Percentiles rank a stretch among this genome's conserved stretches.
Evolutionary conservation across 2,329 filamentous ascomycete species (phyloP).

Genomic region (Neophaeococcomyces mojaviensis): DNA sequence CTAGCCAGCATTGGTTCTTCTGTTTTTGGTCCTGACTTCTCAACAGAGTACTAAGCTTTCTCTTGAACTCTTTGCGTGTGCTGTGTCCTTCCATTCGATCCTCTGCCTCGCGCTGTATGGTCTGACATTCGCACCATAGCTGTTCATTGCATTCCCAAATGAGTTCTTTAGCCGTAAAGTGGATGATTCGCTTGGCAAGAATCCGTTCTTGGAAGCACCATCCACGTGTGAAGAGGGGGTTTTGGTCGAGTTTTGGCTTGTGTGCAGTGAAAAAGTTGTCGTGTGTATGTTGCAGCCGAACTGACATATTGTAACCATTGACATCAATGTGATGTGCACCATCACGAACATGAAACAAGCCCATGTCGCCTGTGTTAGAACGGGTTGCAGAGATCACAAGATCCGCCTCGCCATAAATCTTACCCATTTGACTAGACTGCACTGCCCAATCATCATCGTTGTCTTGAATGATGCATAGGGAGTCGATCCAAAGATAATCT

Average conservation of each 20-base stretch:
- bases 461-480: too few relatives aligned
- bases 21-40: too few relatives aligned
- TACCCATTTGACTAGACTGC: conserved; percentile 16
- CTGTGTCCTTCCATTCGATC: too few relatives aligned
- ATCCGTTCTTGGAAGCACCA: too few relatives aligned
- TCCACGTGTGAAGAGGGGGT: neutral
- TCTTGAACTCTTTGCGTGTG: too few relatives aligned
- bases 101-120: too few relatives aligned
- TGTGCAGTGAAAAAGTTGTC: neutral
- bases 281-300: neutral
- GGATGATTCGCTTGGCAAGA: too few relatives aligned
- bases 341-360: conserved; percentile 3
- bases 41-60: too few relatives aligned
- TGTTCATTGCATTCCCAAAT: too few relatives aligned
- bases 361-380: conserved; percentile 4
- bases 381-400: conserved; percentile 16
- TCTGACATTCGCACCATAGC: too few relatives aligned
- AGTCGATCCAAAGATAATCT: conserved; percentile 28
- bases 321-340: neutral
- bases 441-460: conserved; percentile 15
- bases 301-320: neutral
- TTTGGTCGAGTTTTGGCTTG: neutral
- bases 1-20: too few relatives aligned
- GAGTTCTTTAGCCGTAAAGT: too few relatives aligned
- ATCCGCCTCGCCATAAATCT: conserved; percentile 15